Percentiles rank a stretch among this genome's conserved stretches.
phyloP scores from a whole-genome alignment of 2,329 filamentous ascomycete species.

The Aspergillus aculeatus region DNA sequence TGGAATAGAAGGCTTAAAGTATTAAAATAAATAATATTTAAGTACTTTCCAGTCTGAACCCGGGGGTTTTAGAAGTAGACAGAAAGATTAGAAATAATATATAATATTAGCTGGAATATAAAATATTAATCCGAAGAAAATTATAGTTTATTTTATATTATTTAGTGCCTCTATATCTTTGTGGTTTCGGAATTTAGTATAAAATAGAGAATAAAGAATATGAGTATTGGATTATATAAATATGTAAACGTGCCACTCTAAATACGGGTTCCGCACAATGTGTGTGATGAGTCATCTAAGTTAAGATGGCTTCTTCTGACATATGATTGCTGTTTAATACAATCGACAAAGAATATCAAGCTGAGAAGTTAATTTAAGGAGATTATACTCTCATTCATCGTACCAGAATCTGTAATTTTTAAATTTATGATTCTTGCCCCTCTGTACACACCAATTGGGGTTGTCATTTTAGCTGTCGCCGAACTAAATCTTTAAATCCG shows the following conservation, averaged over 20 bases:
- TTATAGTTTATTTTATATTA: background rate
- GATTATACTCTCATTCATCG: background rate
- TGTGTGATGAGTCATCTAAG: background rate
- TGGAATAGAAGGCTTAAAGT: background rate
- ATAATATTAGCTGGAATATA: background rate
- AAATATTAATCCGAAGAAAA: background rate
- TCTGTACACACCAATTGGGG: too few relatives aligned
- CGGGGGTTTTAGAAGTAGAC: background rate
- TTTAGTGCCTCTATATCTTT: background rate
- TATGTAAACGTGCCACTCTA: background rate
- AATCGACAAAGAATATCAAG: background rate
- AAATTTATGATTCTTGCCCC: too few relatives aligned
- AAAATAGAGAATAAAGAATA: background rate
- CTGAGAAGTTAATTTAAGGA: background rate
- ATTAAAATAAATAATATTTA: background rate
- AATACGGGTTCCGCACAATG: background rate
- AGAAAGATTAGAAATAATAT: background rate
- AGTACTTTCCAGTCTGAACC: background rate
- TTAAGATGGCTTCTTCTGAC: background rate
- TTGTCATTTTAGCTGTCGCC: too few relatives aligned
- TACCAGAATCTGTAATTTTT: background rate
- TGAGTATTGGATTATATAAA: background rate
- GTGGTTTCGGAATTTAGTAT: background rate
- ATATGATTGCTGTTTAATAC: background rate
- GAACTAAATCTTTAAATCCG: too few relatives aligned